Evolutionary conservation across 352 stramenopile genomes (phyloP).

Genomic region (Lagenidium giganteum): DNA sequence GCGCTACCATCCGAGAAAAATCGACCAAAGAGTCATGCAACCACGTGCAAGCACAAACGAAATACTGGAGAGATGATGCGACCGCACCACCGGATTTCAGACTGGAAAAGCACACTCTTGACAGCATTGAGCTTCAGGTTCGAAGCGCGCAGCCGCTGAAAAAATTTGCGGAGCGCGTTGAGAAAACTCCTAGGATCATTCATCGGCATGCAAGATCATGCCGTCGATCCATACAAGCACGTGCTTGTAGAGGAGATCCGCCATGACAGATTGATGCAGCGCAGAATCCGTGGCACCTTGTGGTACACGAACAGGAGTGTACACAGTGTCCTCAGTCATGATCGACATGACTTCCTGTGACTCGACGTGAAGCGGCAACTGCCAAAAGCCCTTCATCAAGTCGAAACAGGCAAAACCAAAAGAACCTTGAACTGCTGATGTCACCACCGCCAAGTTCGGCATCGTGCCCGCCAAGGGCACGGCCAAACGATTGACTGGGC

Average conservation of each 20-base stretch:
- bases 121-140: too few species aligned
- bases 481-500: background rate
- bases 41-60: too few species aligned
- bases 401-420: background rate
- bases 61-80: too few species aligned
- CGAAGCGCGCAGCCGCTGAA: too few species aligned
- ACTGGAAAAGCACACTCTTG: too few species aligned
- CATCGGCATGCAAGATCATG: conserved; percentile 1
- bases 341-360: conserved; percentile 9
- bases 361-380: conserved; percentile 9
- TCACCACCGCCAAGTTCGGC: conserved; percentile 1
- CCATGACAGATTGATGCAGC: background rate
- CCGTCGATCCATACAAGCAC: conserved; percentile 5
- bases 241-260: background rate
- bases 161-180: too few species aligned
- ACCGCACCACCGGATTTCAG: too few species aligned
- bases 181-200: too few species aligned
- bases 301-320: conserved; percentile 8
- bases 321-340: conserved; percentile 6
- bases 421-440: background rate
- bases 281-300: conserved; percentile 2
- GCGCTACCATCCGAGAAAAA: too few species aligned
- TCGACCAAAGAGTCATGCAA: too few species aligned
- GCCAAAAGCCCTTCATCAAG: conserved; percentile 10
- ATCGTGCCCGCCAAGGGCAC: conserved; percentile 1